Percentiles rank a stretch among this genome's conserved stretches.
Conservation (phyloP, 2,329 filamentous ascomycete species). For the Alternaria sp. region DNA sequence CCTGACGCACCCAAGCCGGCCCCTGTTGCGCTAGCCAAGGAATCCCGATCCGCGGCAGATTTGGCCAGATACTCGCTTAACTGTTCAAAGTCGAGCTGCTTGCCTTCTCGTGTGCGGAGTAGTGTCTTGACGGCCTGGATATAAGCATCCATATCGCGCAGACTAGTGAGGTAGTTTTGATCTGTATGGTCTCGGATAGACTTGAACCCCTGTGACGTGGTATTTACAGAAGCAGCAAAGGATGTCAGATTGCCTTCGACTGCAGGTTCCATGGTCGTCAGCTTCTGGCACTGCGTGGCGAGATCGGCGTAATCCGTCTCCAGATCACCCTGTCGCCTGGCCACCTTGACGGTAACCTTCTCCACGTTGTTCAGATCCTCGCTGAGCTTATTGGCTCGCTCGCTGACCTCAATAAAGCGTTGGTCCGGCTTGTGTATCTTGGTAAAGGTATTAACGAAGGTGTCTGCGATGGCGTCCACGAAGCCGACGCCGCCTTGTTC, state of each 20-base stretch:
- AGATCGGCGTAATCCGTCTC: constrained; percentile 89
- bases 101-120: constrained; percentile 92
- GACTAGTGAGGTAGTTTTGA: constrained; percentile 90
- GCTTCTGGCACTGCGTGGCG: constrained; percentile 92
- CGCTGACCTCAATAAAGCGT: constrained; percentile 91
- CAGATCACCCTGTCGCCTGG: constrained; percentile 84
- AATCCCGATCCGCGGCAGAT: constrained; percentile 84
- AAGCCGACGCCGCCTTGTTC: constrained; percentile 68
- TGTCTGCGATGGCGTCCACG: constrained; percentile 94
- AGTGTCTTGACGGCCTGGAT: constrained; percentile 85
- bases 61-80: constrained; percentile 95
- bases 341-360: constrained; percentile 92
- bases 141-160: constrained; percentile 96
- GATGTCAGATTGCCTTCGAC: constrained; percentile 82
- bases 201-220: constrained; percentile 79
- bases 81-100: constrained; percentile 96
- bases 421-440: constrained; percentile 96
- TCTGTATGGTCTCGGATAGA: constrained; percentile 90
- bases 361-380: constrained; percentile 93
- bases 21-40: constrained; percentile 72
- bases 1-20: constrained; percentile 76
- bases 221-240: constrained; percentile 86
- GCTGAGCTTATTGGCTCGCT: constrained; percentile 88
- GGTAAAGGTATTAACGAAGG: constrained; percentile 95
- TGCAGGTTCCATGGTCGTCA: constrained; percentile 86